Conservation (phyloP, 169 alveolate species). For the Cyclospora cayetanensis region DNA sequence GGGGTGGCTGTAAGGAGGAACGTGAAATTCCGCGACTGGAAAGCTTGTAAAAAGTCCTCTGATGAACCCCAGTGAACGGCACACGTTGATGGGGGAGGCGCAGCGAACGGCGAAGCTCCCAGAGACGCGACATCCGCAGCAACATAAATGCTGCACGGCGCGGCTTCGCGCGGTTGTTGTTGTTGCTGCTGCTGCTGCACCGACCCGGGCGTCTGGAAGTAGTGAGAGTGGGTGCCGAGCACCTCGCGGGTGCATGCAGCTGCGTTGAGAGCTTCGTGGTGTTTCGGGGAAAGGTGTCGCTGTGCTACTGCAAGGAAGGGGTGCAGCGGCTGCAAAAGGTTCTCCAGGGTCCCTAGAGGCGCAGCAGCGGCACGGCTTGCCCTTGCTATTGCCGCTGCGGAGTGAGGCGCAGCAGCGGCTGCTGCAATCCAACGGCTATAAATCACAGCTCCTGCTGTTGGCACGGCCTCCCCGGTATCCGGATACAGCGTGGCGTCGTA, state of each 20-base stretch:
- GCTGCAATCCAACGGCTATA: conserved; percentile 16
- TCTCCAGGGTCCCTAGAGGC: neutral
- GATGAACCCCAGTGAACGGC: neutral
- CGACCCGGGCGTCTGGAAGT: neutral
- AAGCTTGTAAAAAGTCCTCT: neutral
- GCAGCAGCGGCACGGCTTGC: conserved; percentile 12
- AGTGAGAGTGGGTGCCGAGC: neutral
- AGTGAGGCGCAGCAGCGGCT: conserved; percentile 21
- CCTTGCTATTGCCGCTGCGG: conserved; percentile 28
- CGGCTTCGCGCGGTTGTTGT: neutral
- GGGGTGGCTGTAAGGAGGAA: neutral
- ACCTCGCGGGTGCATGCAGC: conserved; percentile 30
- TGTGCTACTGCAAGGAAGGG: neutral
- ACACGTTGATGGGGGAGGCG: neutral
- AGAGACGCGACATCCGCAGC: neutral
- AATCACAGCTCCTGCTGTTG: neutral
- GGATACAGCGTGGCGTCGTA: neutral
- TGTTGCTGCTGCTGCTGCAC: neutral
- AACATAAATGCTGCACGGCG: neutral
- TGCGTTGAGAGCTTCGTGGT: neutral
- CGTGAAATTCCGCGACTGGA: neutral
- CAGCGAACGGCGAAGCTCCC: neutral
- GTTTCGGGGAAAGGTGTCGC: neutral
- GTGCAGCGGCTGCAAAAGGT: neutral
- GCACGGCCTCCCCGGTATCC: neutral